Conservation (phyloP, 1,139 yeast genomes). For the Scheffersomyces segobiensis region DNA sequence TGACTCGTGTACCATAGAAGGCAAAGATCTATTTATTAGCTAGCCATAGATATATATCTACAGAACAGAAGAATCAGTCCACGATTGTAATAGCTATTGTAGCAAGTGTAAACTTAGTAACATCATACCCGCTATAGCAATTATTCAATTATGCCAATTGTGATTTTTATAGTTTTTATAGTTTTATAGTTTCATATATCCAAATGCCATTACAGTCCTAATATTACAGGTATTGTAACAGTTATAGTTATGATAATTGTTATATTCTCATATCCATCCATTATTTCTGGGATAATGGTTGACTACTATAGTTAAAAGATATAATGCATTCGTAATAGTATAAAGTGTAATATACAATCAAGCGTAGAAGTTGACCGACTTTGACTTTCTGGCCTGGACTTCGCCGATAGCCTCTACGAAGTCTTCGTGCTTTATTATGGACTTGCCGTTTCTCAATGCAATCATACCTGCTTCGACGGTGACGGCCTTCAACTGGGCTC, state of each 20-base stretch:
- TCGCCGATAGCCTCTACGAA: slow-evolving; percentile 98
- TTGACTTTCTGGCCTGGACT: slow-evolving; percentile 95
- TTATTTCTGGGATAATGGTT: too few relatives aligned
- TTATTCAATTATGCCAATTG: too few relatives aligned
- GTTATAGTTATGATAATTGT: background rate
- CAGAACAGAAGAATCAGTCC: background rate
- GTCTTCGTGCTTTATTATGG: slow-evolving; percentile 92
- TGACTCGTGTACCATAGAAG: background rate
- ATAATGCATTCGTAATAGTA: background rate
- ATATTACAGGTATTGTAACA: too few relatives aligned
- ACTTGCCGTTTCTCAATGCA: slow-evolving; percentile 93
- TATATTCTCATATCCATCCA: too few relatives aligned
- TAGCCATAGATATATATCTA: background rate
- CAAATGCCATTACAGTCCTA: too few relatives aligned
- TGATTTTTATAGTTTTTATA: too few relatives aligned
- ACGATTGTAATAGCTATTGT: background rate
- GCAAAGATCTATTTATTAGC: background rate
- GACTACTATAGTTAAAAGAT: background rate
- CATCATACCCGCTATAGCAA: too few relatives aligned
- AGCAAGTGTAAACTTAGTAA: background rate
- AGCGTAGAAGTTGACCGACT: slow-evolving; percentile 95
- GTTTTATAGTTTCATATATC: too few relatives aligned
- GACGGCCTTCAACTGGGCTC: slow-evolving; percentile 97
- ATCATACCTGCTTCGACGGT: slow-evolving; percentile 99
- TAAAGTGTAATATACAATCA: slow-evolving; percentile 22